Evolutionary conservation across 2,329 filamentous ascomycete genomes (phyloP).

Genomic region (Fusarium nelsonii): DNA sequence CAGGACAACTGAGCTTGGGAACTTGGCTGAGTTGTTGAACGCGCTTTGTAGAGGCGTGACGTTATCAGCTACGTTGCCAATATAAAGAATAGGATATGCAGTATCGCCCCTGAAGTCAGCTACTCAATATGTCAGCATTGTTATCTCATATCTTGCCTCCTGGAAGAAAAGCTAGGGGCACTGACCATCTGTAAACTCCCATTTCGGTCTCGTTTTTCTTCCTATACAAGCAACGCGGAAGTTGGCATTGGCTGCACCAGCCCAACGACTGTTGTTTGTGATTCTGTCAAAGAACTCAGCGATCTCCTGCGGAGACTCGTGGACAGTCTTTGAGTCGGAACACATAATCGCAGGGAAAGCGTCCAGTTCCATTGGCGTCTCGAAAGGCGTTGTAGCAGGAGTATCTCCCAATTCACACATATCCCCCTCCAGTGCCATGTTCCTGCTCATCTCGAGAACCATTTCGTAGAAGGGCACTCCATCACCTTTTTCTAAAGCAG

Average conservation of each 20-base stretch:
- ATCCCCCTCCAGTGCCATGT: slow-evolving; percentile 18
- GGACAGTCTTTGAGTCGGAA: slow-evolving; percentile 54
- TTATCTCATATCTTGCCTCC: too few relatives aligned
- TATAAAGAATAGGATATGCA: slow-evolving; percentile 59
- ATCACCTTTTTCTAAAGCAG: slow-evolving; percentile 59
- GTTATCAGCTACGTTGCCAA: slow-evolving; percentile 61
- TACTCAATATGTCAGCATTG: slow-evolving; percentile 24
- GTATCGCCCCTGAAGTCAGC: slow-evolving; percentile 54
- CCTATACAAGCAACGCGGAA: slow-evolving; percentile 57
- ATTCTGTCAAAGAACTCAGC: slow-evolving; percentile 52
- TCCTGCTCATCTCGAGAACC: slow-evolving; percentile 27
- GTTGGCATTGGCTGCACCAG: slow-evolving; percentile 59
- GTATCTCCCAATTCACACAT: slow-evolving; percentile 46
- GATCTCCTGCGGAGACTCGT: slow-evolving; percentile 53
- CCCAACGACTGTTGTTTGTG: slow-evolving; percentile 54
- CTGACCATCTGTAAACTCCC: slow-evolving; percentile 54
- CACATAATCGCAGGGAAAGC: slow-evolving; percentile 62
- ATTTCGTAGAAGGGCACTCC: slow-evolving; percentile 59
- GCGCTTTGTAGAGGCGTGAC: slow-evolving; percentile 62
- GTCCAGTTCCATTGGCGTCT: slow-evolving; percentile 51
- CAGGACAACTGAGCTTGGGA: slow-evolving; percentile 60
- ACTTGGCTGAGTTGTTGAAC: slow-evolving; percentile 58
- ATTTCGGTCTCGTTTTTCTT: slow-evolving; percentile 54
- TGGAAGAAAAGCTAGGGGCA: not conserved
- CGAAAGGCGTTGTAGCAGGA: slow-evolving; percentile 46